A percentile compares a stretch with the other conserved stretches of the same genome.
phyloP scores from a whole-genome alignment of 495 filamentous ascomycete species.

The Aspergillus asperescens region DNA sequence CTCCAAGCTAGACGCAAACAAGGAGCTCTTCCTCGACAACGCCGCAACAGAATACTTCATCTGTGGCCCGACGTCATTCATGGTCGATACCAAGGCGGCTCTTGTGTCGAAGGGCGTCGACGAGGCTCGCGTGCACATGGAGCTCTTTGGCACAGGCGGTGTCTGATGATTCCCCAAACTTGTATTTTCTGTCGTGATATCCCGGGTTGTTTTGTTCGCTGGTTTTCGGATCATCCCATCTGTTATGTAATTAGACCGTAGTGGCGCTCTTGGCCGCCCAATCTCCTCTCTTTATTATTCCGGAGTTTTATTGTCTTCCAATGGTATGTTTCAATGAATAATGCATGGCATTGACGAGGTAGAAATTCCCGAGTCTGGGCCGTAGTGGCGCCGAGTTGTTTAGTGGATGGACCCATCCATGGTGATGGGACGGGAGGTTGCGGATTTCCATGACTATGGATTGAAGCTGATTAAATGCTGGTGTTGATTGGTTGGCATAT shows the following conservation, averaged over 20 bases:
- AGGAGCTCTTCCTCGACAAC: constrained; percentile 51
- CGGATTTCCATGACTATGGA: no score
- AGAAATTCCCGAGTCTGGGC: no score
- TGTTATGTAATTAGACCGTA: constrained; percentile 2
- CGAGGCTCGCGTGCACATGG: constrained; percentile 54
- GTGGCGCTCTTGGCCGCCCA: not conserved
- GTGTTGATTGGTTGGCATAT: no score
- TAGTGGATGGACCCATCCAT: no score
- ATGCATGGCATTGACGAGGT: no score
- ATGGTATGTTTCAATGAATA: no score
- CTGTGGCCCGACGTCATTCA: constrained; percentile 64
- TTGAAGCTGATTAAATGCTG: no score
- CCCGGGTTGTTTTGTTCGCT: no score
- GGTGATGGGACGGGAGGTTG: no score
- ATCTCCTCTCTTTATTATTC: not conserved
- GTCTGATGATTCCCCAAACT: constrained; percentile 8
- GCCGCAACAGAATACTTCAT: constrained; percentile 57
- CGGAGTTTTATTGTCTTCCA: no score
- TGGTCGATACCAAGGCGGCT: constrained; percentile 48
- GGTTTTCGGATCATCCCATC: not conserved
- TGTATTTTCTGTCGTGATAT: not conserved
- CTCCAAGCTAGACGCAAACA: constrained; percentile 41
- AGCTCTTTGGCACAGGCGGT: constrained; percentile 62
- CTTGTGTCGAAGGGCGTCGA: constrained; percentile 50
- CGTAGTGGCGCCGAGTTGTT: no score